Base-by-base conservation (phyloP, 352 stramenopile genomes). In the Poterioochromonas sp. region DNA sequence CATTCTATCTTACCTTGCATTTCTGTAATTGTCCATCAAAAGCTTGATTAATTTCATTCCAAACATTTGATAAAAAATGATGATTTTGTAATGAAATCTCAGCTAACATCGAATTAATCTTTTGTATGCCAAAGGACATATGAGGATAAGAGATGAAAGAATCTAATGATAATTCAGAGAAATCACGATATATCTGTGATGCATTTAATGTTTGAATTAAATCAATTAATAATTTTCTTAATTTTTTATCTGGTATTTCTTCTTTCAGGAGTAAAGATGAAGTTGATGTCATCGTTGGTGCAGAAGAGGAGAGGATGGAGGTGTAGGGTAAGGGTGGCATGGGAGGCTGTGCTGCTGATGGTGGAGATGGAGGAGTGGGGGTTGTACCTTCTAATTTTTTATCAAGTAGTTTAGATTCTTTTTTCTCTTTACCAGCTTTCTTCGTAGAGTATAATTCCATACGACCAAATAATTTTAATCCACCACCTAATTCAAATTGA, bases 371-470 rank as follows among this genome's bases (percentile, higher is more conserved):
- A 20, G 20, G 44, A 53, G 44, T n/a, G n/a, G n/a, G n/a, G n/a
- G n/a, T n/a, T n/a, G n/a, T n/a, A n/a, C n/a, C n/a, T n/a, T n/a
- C n/a, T 18, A 73, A 35, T 51, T 49, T 73, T 32, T 8, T 12
- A n/a, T 73, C 65, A 54, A 74, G 37, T 35, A 40, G 2, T 54
- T 74, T 74, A 8, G 37, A 22, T 39, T 18, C 8, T 54, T 54
- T 74, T n/a, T 74, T 74, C 5, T 74, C 65, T 51, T 74, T 37
- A n/a, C 39, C 40, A 58, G 40, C 26, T 35, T 35, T 15, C 29
- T 74, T 74, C 8, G 39, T 58, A 40, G 65, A 74, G 32, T 58
- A 74, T 20, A 54, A 1, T 74, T 74, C 65, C 11, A 74, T 37
- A 54, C 40, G 51, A 40, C 65, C 65, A 35, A 5, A 3, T 54